A percentile compares a stretch with the other conserved stretches of the same genome.
phyloP scores from a whole-genome alignment of 106 monocot genomes.

The Acorus calamus region DNA sequence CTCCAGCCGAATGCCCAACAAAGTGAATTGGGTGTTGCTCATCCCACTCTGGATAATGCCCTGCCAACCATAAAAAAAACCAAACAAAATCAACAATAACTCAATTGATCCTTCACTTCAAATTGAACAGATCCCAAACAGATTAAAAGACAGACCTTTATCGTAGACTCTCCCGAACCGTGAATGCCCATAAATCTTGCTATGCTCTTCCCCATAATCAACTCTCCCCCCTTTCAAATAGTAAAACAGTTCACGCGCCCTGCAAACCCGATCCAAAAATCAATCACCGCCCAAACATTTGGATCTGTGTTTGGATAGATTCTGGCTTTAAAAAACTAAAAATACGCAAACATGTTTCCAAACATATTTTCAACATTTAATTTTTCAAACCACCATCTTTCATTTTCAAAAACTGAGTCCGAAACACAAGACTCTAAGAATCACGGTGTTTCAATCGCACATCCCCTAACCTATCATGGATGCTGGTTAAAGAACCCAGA shows the following conservation, averaged over 20 bases:
- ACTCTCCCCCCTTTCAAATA: conserved; percentile 83
- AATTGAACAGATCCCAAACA: neutral
- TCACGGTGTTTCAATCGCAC: neutral
- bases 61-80: conserved; percentile 14
- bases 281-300: neutral
- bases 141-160: conserved; percentile 24
- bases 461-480: conserved; percentile 60
- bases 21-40: conserved; percentile 71
- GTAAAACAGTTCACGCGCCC: conserved; percentile 81
- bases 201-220: conserved; percentile 87
- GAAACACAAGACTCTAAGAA: no score
- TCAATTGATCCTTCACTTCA: neutral
- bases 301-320: neutral
- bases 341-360: no score
- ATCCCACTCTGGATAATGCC: conserved; percentile 73
- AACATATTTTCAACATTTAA: no score
- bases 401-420: no score
- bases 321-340: neutral
- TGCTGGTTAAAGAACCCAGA: conserved; percentile 77
- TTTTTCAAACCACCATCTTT: no score
- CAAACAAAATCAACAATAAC: neutral
- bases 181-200: conserved; percentile 54
- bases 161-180: conserved; percentile 55
- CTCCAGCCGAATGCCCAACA: conserved; percentile 83
- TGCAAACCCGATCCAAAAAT: conserved; percentile 19